phyloP scores from a whole-genome alignment of 306 rosid genomes.

The Vicia faba region DNA sequence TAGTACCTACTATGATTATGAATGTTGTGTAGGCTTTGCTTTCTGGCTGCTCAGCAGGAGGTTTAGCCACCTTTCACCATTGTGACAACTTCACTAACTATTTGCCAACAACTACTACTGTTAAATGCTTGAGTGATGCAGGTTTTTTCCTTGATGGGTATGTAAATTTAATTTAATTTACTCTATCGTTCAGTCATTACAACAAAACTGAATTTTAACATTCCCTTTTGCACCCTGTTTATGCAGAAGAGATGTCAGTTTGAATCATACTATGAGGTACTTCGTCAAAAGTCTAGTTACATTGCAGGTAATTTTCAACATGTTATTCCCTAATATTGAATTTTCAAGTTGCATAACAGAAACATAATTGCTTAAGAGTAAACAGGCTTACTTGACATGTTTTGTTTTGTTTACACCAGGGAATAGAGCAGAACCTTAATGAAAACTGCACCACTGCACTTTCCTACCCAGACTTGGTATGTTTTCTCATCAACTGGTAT shows the following conservation, averaged over 20 bases:
- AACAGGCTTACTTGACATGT: slow-evolving; percentile 22
- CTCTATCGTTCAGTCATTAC: slow-evolving; percentile 11
- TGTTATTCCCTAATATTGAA: neutral
- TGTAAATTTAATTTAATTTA: slow-evolving; percentile 2
- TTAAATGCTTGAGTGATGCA: slow-evolving; percentile 93
- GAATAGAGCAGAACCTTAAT: slow-evolving; percentile 59
- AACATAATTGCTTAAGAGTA: neutral
- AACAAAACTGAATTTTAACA: neutral
- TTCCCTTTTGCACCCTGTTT: neutral
- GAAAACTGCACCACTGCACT: slow-evolving; percentile 56
- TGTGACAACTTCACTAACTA: slow-evolving; percentile 70
- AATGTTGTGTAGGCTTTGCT: slow-evolving; percentile 72
- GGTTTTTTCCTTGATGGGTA: slow-evolving; percentile 89
- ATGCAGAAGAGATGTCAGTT: slow-evolving; percentile 67
- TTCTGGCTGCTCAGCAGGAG: slow-evolving; percentile 98
- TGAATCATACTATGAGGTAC: slow-evolving; percentile 70
- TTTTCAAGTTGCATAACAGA: slow-evolving; percentile 17
- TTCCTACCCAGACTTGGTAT: slow-evolving; percentile 65
- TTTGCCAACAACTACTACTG: slow-evolving; percentile 67
- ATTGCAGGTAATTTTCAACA: slow-evolving; percentile 63
- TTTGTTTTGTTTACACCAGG: slow-evolving; percentile 49
- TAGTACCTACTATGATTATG: neutral
- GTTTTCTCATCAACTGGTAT: slow-evolving; percentile 33
- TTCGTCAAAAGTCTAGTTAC: slow-evolving; percentile 61
- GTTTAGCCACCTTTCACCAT: slow-evolving; percentile 83